phyloP scores from a whole-genome alignment of 2,329 filamentous ascomycete species.

The Penicillium brasilianum region DNA sequence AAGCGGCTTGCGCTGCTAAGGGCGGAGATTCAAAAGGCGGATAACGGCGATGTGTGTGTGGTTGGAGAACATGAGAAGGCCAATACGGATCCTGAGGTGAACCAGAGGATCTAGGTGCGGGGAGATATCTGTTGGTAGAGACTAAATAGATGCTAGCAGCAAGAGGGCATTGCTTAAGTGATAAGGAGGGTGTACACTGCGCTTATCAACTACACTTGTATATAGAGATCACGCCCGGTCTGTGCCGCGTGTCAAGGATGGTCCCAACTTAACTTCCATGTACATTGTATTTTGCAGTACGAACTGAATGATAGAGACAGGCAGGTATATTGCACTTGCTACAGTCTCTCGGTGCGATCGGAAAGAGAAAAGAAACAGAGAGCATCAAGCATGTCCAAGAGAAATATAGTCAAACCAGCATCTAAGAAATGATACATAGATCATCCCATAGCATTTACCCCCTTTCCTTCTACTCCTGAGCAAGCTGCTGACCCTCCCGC shows the following conservation, averaged over 20 bases:
- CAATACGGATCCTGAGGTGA: constrained; percentile 58
- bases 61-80: constrained; percentile 70
- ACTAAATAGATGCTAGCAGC: background rate
- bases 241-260: background rate
- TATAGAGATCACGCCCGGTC: constrained; percentile 17
- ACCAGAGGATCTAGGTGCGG: constrained; percentile 31
- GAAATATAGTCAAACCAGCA: constrained; percentile 37
- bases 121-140: background rate
- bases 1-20: constrained; percentile 59
- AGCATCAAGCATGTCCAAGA: constrained; percentile 34
- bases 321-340: constrained; percentile 28
- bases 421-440: constrained; percentile 35
- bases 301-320: constrained; percentile 16
- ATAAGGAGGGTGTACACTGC: background rate
- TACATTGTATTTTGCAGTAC: constrained; percentile 1
- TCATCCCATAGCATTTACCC: constrained; percentile 23
- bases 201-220: background rate
- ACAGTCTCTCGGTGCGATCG: constrained; percentile 21
- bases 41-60: constrained; percentile 59
- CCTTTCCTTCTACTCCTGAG: constrained; percentile 41
- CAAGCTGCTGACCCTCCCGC: constrained; percentile 66
- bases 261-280: background rate
- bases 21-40: constrained; percentile 60
- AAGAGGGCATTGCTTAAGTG: background rate
- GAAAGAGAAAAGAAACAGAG: constrained; percentile 24